Percentiles rank a stretch among this genome's conserved stretches.
Evolutionary conservation across 164 flowering plant genomes (phyloP).

Genomic region (Cinnamomum chago): DNA sequence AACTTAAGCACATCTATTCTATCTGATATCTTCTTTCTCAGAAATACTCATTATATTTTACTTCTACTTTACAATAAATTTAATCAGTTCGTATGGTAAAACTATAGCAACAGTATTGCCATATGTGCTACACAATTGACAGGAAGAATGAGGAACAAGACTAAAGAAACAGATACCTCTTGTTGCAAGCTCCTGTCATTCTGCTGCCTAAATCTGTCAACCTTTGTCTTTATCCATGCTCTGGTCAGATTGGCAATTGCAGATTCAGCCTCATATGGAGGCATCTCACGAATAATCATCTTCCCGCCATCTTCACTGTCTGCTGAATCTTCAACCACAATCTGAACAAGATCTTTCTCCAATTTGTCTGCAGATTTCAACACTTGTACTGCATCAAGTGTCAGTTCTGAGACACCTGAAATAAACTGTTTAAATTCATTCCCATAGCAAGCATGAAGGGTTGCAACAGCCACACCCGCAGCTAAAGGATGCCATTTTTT

Average conservation of each 20-base stretch:
- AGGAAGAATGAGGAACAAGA: no score
- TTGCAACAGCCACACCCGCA: conserved; percentile 83
- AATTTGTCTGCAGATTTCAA: conserved; percentile 76
- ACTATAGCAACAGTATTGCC: no score
- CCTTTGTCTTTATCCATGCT: conserved; percentile 66
- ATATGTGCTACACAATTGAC: no score
- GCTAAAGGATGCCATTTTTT: conserved; percentile 87
- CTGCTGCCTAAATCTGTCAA: conserved; percentile 66
- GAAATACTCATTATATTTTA: no score
- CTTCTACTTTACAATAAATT: no score
- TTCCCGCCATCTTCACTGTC: conserved; percentile 98
- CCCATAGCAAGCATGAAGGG: conserved; percentile 84
- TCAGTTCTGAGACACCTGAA: conserved; percentile 54
- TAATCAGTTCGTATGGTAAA: no score
- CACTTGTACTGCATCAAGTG: conserved; percentile 79
- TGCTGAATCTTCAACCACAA: conserved; percentile 88
- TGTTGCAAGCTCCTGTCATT: conserved; percentile 67
- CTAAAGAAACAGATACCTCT: conserved; percentile 49
- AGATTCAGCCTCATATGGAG: conserved; percentile 82
- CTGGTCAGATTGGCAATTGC: conserved; percentile 55
- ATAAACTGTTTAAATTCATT: conserved; percentile 71
- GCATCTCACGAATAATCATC: conserved; percentile 80
- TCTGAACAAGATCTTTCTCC: conserved; percentile 87
- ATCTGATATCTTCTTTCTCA: no score
- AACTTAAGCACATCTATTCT: no score